Evolutionary conservation across 305 asterid species (phyloP), one percentile per base, ranked within the genome.

Genomic region (Fraxinus floribunda): DNA sequence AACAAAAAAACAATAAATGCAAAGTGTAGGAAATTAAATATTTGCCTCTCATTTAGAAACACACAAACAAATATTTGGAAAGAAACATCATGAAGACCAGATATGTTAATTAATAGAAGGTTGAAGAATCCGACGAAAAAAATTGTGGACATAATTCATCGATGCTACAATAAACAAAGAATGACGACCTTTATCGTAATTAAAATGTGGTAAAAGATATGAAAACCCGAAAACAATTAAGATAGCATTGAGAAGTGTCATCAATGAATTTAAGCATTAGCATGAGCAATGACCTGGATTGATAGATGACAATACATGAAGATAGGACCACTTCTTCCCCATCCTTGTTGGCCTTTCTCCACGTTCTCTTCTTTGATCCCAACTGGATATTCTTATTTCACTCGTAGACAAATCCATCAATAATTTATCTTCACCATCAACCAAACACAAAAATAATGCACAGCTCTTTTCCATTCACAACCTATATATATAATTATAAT

Each of bases 301-400:
- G 75, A 68, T 13, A 34, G 73, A 79, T 79, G 41, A 85, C 78
- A 8, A 75, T 22, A n/a, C 68, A 66, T 1, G 76, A 2, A 46
- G 10, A 75, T 0, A 39, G 89, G 89, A 83, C 89, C 89, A 86
- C 79, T 11, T 11, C 35, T 5, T 13, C 49, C 76, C 78, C 55
- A 62, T 44, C 60, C 76, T 3, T 83, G 30, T 81, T 41, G 78
- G 32, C 78, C 32, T 16, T 68, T 84, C 75, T 39, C 78, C 64
- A 26, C 80, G 0, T 77, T 68, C 41, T 2, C 29, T 71, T 35
- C 22, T 16, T 49, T 52, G 41, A 79, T 66, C 55, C 81, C 85
- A 73, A 80, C 1, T 75, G 85, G 89, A 83, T 86, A 81, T 78
- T 84, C 83, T 81, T 39, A 16, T 73, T 0, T 4, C 79, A 71